Conservation (phyloP, 2,329 filamentous ascomycete genomes). For the Drechslera avenae region DNA sequence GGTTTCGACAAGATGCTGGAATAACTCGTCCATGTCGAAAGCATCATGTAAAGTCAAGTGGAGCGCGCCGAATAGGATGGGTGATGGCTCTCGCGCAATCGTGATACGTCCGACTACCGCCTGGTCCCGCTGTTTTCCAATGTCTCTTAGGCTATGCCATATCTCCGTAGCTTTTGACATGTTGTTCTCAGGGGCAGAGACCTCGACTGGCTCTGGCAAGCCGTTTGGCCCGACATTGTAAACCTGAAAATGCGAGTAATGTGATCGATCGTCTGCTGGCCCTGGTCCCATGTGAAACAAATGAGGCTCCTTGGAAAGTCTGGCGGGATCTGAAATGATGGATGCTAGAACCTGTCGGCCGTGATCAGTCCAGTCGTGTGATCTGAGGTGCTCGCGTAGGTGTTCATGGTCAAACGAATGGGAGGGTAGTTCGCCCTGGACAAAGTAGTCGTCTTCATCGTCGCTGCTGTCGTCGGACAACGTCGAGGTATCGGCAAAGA, state of each 20-base stretch:
- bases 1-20: conserved; percentile 59
- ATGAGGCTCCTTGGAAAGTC: conserved; percentile 51
- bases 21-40: conserved; percentile 68
- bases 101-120: conserved; percentile 63
- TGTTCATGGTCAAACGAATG: conserved; percentile 52
- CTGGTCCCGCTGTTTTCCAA: conserved; percentile 47
- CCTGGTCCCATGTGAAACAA: conserved; percentile 52
- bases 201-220: conserved; percentile 47
- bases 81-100: conserved; percentile 65
- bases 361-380: conserved; percentile 50
- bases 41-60: conserved; percentile 62
- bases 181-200: conserved; percentile 38
- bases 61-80: conserved; percentile 63
- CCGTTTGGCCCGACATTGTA: conserved; percentile 61
- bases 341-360: conserved; percentile 50
- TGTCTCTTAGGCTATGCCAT: conserved; percentile 39
- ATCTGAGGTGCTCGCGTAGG: conserved; percentile 53
- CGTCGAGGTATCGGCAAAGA: conserved; percentile 43
- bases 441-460: conserved; percentile 45
- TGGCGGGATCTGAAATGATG: conserved; percentile 51
- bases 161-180: conserved; percentile 43
- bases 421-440: conserved; percentile 48
- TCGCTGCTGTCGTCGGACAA: conserved; percentile 44
- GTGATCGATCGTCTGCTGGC: conserved; percentile 49
- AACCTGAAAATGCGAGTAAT: conserved; percentile 60